These are phyloP conservation scores for Panus rudis DNA, from an alignment of 768 basidiomycete genomes.

Conservation along the genomic window DNA sequence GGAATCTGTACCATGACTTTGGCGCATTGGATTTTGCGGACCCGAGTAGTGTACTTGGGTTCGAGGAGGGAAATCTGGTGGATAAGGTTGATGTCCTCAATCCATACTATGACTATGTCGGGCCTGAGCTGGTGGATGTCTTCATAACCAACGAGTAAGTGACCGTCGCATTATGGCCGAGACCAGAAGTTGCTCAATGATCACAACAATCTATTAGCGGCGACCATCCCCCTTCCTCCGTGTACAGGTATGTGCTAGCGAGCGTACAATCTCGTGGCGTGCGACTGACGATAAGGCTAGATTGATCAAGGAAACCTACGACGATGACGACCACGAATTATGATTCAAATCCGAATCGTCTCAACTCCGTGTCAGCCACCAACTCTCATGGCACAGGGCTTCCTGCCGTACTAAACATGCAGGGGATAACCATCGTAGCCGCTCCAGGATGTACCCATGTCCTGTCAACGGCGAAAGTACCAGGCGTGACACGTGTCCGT, in stretches of 20 bases:
- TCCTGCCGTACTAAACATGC: no score
- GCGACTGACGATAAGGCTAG: conserved; percentile 28
- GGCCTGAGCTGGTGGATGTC: conserved; percentile 85
- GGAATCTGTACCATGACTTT: conserved; percentile 84
- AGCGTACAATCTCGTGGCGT: conserved; percentile 1
- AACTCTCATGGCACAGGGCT: no score
- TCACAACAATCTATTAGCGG: conserved; percentile 46
- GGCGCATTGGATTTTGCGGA: conserved; percentile 76
- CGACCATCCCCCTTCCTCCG: conserved; percentile 92
- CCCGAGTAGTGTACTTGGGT: conserved; percentile 60
- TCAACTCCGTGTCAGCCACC: no score
- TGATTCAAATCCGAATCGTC: conserved; percentile 20
- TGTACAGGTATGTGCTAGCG: conserved; percentile 58
- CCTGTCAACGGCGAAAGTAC: no score
- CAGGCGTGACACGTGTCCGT: no score
- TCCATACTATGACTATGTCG: conserved; percentile 95
- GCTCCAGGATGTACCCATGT: neutral
- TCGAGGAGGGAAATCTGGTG: conserved; percentile 70
- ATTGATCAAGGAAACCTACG: conserved; percentile 89
- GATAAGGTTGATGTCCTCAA: conserved; percentile 91
- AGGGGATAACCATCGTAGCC: no score
- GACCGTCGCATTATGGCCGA: neutral
- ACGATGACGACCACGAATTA: conserved; percentile 88
- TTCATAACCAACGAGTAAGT: conserved; percentile 97
- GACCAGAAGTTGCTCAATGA: neutral